Conservation (phyloP, 1,284 basidiomycete species). For the Moesziomyces sp. region DNA sequence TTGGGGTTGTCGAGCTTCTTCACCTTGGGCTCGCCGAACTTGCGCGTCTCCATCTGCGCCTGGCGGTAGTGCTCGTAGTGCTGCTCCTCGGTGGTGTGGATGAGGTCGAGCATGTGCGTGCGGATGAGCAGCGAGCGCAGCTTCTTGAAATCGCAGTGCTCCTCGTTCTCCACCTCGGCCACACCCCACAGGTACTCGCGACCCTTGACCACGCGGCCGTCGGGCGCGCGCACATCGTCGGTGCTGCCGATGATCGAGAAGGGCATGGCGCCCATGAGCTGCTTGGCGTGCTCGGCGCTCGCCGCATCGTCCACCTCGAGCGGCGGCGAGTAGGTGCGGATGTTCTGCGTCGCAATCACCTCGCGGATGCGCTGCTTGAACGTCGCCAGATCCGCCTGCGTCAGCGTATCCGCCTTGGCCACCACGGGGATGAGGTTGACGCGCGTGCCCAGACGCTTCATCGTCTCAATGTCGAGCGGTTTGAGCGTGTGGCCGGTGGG, state of each 20-base stretch:
- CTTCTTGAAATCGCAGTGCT: constrained; percentile 99
- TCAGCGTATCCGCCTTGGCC: constrained; percentile 95
- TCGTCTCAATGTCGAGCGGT: constrained; percentile 98
- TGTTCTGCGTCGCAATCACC: constrained; percentile 88
- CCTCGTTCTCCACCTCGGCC: constrained; percentile 97
- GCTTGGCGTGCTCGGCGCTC: constrained; percentile 87
- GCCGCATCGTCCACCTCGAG: constrained; percentile 89
- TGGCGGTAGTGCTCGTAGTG: constrained; percentile 99
- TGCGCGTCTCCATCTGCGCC: constrained; percentile 99
- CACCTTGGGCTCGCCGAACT: constrained; percentile 98
- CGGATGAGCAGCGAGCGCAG: constrained; percentile 94
- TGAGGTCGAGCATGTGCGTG: constrained; percentile 98
- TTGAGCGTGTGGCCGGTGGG: constrained; percentile 97
- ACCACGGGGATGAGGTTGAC: constrained; percentile 98
- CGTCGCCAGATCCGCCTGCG: constrained; percentile 85
- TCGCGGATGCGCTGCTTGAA: constrained; percentile 97
- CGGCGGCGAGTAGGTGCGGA: constrained; percentile 93
- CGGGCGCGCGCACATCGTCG: constrained; percentile 88
- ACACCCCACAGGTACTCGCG: constrained; percentile 99
- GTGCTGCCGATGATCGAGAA: constrained; percentile 99
- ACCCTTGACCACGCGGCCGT: constrained; percentile 94
- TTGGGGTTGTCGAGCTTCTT: constrained; percentile 99
- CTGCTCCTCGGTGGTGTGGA: constrained; percentile 91
- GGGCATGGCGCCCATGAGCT: constrained; percentile 85
- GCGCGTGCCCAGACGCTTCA: constrained; percentile 94